Evolutionary conservation across 768 basidiomycete genomes (phyloP).

Genomic region (Scleroderma bovista): DNA sequence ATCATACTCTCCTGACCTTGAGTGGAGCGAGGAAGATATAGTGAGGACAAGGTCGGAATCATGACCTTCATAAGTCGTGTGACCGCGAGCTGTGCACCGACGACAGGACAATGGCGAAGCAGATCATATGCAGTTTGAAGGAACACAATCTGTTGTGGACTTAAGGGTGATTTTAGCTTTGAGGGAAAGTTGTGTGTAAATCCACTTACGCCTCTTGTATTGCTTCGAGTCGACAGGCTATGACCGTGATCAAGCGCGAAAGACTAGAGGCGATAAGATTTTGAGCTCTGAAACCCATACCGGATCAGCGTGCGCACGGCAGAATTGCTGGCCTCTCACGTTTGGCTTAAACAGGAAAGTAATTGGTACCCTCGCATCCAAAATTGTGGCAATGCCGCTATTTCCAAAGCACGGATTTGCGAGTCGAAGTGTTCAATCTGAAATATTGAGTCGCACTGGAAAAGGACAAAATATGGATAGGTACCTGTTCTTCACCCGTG

Average conservation of each 20-base stretch:
- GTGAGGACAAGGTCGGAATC: constrained; percentile 41
- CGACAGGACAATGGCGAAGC: constrained; percentile 37
- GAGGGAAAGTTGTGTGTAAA: neutral
- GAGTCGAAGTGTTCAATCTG: constrained; percentile 51
- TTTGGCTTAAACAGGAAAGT: constrained; percentile 41
- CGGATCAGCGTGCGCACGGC: neutral
- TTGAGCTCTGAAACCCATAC: constrained; percentile 37
- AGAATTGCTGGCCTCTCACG: constrained; percentile 32
- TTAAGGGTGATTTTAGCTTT: constrained; percentile 5
- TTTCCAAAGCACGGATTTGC: constrained; percentile 49
- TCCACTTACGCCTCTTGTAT: constrained; percentile 40
- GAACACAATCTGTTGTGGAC: constrained; percentile 38
- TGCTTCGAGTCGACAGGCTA: constrained; percentile 62
- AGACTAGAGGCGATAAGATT: constrained; percentile 52
- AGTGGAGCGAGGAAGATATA: constrained; percentile 39
- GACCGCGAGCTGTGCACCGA: constrained; percentile 43
- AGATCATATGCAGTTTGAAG: constrained; percentile 42
- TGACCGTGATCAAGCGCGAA: constrained; percentile 44
- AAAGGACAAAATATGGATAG: neutral
- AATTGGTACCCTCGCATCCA: constrained; percentile 51
- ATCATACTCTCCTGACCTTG: neutral
- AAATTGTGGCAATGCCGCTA: constrained; percentile 37
- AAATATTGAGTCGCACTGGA: neutral
- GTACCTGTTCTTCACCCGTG: constrained; percentile 41
- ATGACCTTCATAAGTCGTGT: constrained; percentile 53